phyloP scores from a whole-genome alignment of 1,284 basidiomycete species.

The Cutaneotrichosporon dermatis region DNA sequence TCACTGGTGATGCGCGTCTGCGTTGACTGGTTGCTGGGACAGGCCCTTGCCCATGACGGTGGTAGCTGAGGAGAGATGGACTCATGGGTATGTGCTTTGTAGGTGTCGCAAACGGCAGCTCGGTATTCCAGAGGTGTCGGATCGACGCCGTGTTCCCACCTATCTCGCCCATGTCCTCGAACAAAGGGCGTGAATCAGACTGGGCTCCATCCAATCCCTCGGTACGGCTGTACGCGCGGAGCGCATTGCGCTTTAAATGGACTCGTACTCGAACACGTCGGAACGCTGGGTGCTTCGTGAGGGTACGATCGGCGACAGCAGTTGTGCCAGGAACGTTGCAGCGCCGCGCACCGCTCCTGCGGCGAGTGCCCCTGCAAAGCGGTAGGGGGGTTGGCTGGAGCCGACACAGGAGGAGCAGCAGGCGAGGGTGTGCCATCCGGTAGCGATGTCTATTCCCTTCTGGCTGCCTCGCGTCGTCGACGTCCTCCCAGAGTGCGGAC shows the following conservation, averaged over 20 bases:
- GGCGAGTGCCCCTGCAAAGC: not conserved
- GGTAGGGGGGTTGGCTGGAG: not conserved
- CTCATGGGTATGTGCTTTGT: conserved; percentile 24
- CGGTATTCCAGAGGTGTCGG: conserved; percentile 2
- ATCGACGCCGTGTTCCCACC: not conserved
- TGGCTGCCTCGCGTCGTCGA: conserved; percentile 15
- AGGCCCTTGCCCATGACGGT: not conserved
- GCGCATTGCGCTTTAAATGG: conserved; percentile 38
- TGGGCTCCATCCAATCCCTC: conserved; percentile 12
- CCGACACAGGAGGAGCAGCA: not conserved
- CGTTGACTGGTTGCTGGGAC: not conserved
- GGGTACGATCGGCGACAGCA: conserved; percentile 20
- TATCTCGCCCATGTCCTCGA: conserved; percentile 4
- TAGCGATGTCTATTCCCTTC: not conserved
- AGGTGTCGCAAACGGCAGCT: conserved; percentile 21
- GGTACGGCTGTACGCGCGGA: conserved; percentile 39
- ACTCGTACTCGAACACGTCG: conserved; percentile 43
- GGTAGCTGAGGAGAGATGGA: conserved; percentile 31
- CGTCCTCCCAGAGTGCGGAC: conserved; percentile 40
- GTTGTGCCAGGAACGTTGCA: not conserved
- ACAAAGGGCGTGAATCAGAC: conserved; percentile 6
- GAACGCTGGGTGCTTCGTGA: conserved; percentile 39
- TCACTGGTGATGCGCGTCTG: not conserved
- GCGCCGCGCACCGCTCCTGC: not conserved
- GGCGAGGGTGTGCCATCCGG: not conserved